Conservation (phyloP, 139 green algal species). For the Chlorella sp. region DNA sequence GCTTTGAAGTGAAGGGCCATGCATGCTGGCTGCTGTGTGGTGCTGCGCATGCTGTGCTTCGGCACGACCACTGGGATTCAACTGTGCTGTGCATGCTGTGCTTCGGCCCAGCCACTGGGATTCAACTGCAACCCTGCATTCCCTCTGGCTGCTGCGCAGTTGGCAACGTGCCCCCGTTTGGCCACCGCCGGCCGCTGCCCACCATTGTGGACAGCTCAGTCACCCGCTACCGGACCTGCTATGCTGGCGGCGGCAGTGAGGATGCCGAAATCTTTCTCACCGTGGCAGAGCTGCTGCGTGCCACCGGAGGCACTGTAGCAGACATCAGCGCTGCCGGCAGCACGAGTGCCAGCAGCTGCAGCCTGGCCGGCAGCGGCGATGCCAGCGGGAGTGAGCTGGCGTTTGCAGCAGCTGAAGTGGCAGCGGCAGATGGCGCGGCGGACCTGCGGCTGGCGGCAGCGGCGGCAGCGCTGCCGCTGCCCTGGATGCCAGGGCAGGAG, state of each 20-base stretch:
- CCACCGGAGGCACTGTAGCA: constrained; percentile 1
- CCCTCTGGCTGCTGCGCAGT: neutral
- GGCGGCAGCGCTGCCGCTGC: constrained; percentile 11
- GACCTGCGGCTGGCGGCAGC: neutral
- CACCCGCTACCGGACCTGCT: neutral
- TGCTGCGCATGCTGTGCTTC: neutral
- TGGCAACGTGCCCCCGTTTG: constrained; percentile 38
- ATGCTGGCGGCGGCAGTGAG: constrained; percentile 16
- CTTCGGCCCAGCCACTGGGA: neutral
- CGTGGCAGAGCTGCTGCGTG: constrained; percentile 13
- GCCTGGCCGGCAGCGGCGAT: too few species aligned
- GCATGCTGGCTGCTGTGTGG: neutral
- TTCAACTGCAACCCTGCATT: neutral
- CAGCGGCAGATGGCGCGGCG: neutral
- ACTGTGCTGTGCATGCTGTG: neutral
- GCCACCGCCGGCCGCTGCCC: constrained; percentile 22
- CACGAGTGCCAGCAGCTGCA: neutral
- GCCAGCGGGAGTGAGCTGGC: neutral
- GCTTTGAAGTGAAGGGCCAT: too few species aligned
- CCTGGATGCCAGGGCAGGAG: constrained; percentile 1
- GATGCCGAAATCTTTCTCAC: neutral
- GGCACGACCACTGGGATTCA: neutral
- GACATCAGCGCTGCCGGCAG: neutral
- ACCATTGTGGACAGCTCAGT: constrained; percentile 21
- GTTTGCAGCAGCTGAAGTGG: neutral